phyloP scores from a whole-genome alignment of 139 green algal species.

The Coelastrella sp. region DNA sequence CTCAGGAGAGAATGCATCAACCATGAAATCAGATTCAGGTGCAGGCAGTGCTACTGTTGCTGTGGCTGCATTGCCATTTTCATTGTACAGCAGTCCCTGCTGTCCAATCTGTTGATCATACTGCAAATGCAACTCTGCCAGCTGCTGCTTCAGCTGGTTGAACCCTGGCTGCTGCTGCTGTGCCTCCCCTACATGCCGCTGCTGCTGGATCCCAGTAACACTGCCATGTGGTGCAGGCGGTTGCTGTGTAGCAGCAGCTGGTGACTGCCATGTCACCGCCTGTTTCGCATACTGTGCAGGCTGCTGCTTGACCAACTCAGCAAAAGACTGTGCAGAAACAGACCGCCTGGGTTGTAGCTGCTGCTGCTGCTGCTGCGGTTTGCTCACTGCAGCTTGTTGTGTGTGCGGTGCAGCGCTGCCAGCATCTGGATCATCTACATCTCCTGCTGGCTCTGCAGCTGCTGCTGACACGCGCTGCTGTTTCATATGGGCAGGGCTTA shows the following conservation, averaged over 20 bases:
- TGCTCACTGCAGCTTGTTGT: neutral
- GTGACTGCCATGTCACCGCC: neutral
- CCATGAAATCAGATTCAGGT: neutral
- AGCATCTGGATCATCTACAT: no score
- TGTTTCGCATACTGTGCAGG: neutral
- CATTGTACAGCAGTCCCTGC: neutral
- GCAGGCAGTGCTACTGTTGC: conserved; percentile 12
- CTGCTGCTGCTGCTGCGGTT: neutral
- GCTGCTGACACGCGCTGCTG: neutral
- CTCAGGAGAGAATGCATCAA: no score
- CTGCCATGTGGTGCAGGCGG: neutral
- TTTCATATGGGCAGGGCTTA: neutral
- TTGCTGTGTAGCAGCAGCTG: neutral
- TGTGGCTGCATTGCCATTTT: conserved; percentile 1
- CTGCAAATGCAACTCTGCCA: neutral
- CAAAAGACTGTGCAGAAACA: neutral
- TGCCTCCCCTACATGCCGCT: neutral
- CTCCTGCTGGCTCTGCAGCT: neutral
- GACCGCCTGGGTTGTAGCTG: neutral
- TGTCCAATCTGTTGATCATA: neutral
- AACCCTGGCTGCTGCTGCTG: conserved; percentile 1
- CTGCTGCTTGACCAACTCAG: neutral
- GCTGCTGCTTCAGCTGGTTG: conserved; percentile 3
- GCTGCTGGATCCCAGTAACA: neutral
- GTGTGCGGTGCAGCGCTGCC: no score